Evolutionary conservation across 1,284 basidiomycete species (phyloP).

Genomic region (Prillingera fragicola): DNA sequence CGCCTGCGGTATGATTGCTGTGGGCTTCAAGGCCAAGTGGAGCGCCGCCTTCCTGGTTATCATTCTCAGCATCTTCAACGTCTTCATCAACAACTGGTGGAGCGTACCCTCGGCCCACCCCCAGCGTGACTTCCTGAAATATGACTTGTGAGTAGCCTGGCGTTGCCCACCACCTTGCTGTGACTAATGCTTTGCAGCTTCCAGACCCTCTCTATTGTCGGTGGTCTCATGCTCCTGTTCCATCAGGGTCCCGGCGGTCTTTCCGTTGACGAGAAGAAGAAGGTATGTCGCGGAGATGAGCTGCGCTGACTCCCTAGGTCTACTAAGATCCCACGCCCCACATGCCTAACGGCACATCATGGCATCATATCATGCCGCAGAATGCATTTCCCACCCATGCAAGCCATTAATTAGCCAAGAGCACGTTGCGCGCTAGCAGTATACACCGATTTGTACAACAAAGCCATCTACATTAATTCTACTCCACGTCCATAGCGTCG

Average conservation of each 20-base stretch:
- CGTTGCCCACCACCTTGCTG: neutral
- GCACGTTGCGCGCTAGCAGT: too few species aligned
- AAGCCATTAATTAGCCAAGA: neutral
- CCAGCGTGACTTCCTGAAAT: slow-evolving; percentile 96
- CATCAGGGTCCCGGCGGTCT: slow-evolving; percentile 98
- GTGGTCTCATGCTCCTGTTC: slow-evolving; percentile 91
- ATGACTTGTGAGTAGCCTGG: slow-evolving; percentile 28
- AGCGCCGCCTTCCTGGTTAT: slow-evolving; percentile 94
- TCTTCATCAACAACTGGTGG: slow-evolving; percentile 99
- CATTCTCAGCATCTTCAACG: slow-evolving; percentile 88
- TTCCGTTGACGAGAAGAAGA: slow-evolving; percentile 99
- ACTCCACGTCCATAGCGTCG: slow-evolving; percentile 13
- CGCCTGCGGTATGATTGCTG: slow-evolving; percentile 95
- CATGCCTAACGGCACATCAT: neutral
- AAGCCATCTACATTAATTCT: too few species aligned
- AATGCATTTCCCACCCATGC: neutral
- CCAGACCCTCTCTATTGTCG: slow-evolving; percentile 94
- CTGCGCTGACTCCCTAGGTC: slow-evolving; percentile 8
- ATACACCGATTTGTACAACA: too few species aligned
- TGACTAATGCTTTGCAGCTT: slow-evolving; percentile 55
- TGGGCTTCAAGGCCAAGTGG: slow-evolving; percentile 99
- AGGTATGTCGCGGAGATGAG: slow-evolving; percentile 60
- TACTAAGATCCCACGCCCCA: neutral
- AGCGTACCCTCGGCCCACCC: slow-evolving; percentile 87
- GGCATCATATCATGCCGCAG: neutral